Base-by-base conservation (phyloP, 1,284 basidiomycete genomes). In the Papiliotrema fonsecae region DNA sequence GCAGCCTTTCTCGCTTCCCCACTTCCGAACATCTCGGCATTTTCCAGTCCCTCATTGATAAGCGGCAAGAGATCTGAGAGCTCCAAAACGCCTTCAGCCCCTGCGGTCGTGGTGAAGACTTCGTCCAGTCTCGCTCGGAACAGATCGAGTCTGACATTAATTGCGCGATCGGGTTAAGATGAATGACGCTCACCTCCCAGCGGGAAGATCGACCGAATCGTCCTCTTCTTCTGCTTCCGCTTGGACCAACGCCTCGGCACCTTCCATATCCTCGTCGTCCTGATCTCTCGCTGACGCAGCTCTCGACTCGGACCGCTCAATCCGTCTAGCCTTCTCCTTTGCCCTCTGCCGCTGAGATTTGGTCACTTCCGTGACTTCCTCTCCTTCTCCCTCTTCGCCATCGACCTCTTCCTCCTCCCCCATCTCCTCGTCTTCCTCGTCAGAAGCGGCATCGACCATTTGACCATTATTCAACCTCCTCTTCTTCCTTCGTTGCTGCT, bases 1-100 rank as follows among this genome's bases (percentile, higher is more conserved):
- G 87, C 85, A 38, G 86, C 85, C 50, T 78, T 77, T 19, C 79
- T 82, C 6, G 87, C 93, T 72, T 97, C 93, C 21, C 78, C 78
- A 1, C 82, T 84, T 9, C 86, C 84, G 67, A 91, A 97, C 40
- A 91, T 75, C 19, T 79, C 78, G 32, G 81, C 80, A 2, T 81
- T 80, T 16, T 79, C 65, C 41, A 94, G 71, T 14, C 86, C 88
- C 55, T 83, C 79, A 65, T 98, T 97, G 69, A 97, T 77, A 47
- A 81, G 72, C 54, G 85, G 80, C 21, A 97, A 73, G 31, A 97
- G 77, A 26, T 85, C 81, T 21, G 76, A 76, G 45, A 94, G 76
- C 57, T 83, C 81, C 41, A 90, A 77, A 51, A 82, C 82, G 51
- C 92, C 89, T 56, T 90, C 87, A 57, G 81, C 82, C 42, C 57